Conservation (phyloP, 2,329 filamentous ascomycete genomes). For the Botryotinia convoluta region DNA sequence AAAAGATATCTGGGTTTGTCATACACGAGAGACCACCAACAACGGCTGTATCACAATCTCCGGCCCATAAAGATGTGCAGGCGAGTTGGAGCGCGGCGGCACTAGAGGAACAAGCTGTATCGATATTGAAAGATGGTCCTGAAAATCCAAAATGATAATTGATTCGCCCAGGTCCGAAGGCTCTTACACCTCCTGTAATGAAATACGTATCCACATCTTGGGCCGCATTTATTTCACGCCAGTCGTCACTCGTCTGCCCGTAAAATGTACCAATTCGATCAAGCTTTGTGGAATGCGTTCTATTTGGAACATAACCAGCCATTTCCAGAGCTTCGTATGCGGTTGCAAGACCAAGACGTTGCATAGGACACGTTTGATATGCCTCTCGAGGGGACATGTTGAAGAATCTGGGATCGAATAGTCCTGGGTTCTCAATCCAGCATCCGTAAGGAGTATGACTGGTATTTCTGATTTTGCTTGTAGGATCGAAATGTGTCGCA, state of each 20-base stretch:
- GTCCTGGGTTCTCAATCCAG: conserved; percentile 67
- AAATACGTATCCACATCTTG: conserved; percentile 38
- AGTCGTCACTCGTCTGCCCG: conserved; percentile 38
- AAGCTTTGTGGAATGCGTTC: conserved; percentile 44
- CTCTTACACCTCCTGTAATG: conserved; percentile 37
- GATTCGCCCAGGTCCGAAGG: conserved; percentile 39
- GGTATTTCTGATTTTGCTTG: conserved; percentile 72
- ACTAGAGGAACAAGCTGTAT: conserved; percentile 45
- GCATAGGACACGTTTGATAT: conserved; percentile 77
- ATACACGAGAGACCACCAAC: conserved; percentile 37
- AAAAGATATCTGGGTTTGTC: conserved; percentile 37
- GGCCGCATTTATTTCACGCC: conserved; percentile 36
- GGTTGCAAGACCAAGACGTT: conserved; percentile 70
- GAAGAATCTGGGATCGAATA: conserved; percentile 82
- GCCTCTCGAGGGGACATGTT: conserved; percentile 84
- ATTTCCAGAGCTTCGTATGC: conserved; percentile 81
- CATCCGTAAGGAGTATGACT: conserved; percentile 65
- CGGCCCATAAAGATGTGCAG: conserved; percentile 34
- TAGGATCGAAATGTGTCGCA: conserved; percentile 67
- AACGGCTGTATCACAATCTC: conserved; percentile 37
- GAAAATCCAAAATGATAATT: conserved; percentile 45
- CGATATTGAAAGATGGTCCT: conserved; percentile 43
- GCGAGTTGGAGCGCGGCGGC: conserved; percentile 40
- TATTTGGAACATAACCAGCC: conserved; percentile 63
- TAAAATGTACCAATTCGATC: conserved; percentile 38